These are phyloP conservation scores for Naematelia aurantialba DNA, from an alignment of 768 basidiomycete genomes.

Conservation along the genomic window DNA sequence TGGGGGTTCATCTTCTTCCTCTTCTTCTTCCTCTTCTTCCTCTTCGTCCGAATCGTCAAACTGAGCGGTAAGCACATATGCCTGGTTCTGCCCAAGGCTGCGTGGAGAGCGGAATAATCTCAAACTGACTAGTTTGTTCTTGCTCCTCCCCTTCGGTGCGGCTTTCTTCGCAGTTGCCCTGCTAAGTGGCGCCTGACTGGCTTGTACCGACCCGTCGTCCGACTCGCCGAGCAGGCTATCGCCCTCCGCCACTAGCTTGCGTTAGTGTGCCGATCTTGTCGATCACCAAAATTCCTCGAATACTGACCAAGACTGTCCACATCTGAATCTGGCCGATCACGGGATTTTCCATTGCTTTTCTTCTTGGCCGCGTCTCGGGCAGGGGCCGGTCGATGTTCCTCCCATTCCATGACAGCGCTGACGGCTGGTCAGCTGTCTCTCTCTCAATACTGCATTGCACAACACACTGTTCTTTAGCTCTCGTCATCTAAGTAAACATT, in stretches of 20 bases:
- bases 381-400: slow-evolving; percentile 11
- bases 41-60: slow-evolving; percentile 39
- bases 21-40: slow-evolving; percentile 43
- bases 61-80: slow-evolving; percentile 7
- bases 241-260: slow-evolving; percentile 8
- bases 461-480: slow-evolving; percentile 46
- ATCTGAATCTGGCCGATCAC: slow-evolving; percentile 28
- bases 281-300: background rate
- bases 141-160: slow-evolving; percentile 42
- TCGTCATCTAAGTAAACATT: slow-evolving; percentile 33
- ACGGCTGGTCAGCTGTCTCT: background rate
- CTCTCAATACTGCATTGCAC: background rate
- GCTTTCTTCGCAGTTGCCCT: slow-evolving; percentile 43
- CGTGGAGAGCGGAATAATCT: background rate
- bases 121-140: slow-evolving; percentile 35
- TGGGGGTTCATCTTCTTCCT: slow-evolving; percentile 33
- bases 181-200: slow-evolving; percentile 12
- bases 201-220: slow-evolving; percentile 59
- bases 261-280: background rate
- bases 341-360: slow-evolving; percentile 21
- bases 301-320: slow-evolving; percentile 49
- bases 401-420: slow-evolving; percentile 30
- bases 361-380: slow-evolving; percentile 9
- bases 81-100: too few relatives aligned
- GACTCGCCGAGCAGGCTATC: slow-evolving; percentile 51